Conservation (phyloP, 2,329 filamentous ascomycete genomes). For the Venturia carpophila region DNA sequence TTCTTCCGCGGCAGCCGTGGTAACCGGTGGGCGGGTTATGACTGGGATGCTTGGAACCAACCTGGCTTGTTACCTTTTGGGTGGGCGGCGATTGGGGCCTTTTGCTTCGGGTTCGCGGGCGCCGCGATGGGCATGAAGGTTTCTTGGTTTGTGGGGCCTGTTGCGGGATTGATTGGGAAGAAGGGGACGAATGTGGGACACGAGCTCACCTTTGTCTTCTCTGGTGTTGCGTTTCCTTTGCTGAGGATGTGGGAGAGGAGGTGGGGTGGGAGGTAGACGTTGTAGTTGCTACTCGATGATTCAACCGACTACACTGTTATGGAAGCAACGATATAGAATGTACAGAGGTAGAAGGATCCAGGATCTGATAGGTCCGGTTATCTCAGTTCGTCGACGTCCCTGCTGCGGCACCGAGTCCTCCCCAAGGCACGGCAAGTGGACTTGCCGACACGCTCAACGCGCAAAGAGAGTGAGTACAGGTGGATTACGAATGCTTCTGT, state of each 20-base stretch:
- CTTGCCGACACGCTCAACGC: no score
- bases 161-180: slow-evolving; percentile 28
- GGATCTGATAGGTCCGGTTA: no score
- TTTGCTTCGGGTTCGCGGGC: slow-evolving; percentile 30
- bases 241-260: slow-evolving; percentile 29
- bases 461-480: no score
- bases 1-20: slow-evolving; percentile 26
- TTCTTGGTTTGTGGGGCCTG: slow-evolving; percentile 29
- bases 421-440: no score
- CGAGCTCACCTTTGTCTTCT: slow-evolving; percentile 30
- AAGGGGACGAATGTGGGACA: slow-evolving; percentile 31
- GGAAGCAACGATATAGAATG: no score
- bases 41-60: slow-evolving; percentile 30
- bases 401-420: no score
- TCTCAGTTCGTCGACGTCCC: no score
- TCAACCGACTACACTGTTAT: no score
- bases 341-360: no score
- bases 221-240: slow-evolving; percentile 26
- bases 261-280: slow-evolving; percentile 23
- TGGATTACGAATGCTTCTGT: no score
- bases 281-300: no score
- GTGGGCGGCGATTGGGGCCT: slow-evolving; percentile 30
- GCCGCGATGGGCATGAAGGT: slow-evolving; percentile 30
- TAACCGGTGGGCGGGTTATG: slow-evolving; percentile 28
- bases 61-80: slow-evolving; percentile 28